Conservation (phyloP, 495 filamentous ascomycete species). For the Daldinia concentrica region DNA sequence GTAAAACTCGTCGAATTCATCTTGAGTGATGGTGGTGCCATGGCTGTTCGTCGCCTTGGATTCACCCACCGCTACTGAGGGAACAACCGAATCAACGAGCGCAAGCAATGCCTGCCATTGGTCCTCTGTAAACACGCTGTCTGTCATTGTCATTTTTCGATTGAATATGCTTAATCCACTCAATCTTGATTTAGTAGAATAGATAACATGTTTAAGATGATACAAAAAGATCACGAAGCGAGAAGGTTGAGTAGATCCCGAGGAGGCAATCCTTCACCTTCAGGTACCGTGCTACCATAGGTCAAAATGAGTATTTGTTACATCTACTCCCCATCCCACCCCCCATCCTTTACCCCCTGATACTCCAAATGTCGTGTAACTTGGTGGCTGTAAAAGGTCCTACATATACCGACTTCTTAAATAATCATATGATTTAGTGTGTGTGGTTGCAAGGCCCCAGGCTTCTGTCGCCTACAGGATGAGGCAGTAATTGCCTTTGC, state of each 20-base stretch:
- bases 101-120: conserved; percentile 25
- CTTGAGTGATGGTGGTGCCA: conserved; percentile 6
- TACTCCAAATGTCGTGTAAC: background rate
- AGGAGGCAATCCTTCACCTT: background rate
- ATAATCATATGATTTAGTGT: background rate
- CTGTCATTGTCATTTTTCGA: background rate
- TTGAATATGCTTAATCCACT: background rate
- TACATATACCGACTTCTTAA: background rate
- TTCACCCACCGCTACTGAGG: conserved; percentile 1
- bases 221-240: background rate
- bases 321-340: background rate
- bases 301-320: background rate
- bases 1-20: conserved; percentile 1
- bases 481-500: background rate
- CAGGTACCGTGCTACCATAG: background rate
- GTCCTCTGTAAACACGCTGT: conserved; percentile 18
- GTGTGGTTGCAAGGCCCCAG: background rate
- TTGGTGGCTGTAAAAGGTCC: background rate
- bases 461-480: background rate
- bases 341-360: background rate
- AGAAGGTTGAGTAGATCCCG: background rate
- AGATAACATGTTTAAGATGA: background rate
- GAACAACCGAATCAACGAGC: conserved; percentile 26
- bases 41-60: background rate
- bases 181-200: background rate